phyloP scores from a whole-genome alignment of 805 yeast species.

The Yarrowia bubula region DNA sequence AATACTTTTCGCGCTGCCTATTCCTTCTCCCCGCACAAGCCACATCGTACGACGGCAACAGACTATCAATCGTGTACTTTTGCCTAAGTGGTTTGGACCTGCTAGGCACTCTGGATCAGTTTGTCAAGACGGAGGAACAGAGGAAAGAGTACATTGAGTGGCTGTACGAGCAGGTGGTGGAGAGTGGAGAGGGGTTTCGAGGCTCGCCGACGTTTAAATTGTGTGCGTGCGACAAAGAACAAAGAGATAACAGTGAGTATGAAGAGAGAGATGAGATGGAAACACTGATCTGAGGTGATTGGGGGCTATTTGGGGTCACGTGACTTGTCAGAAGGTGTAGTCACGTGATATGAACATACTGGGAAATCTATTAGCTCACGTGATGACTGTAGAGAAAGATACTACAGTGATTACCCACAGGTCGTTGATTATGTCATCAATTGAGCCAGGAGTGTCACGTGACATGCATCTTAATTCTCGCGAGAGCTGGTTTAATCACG shows the following conservation, averaged over 20 bases:
- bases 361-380: too few species aligned
- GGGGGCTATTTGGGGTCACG: too few species aligned
- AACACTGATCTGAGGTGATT: too few species aligned
- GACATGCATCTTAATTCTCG: background rate
- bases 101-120: conserved; percentile 40
- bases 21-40: conserved; percentile 52
- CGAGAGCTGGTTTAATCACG: too few species aligned
- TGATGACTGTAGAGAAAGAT: too few species aligned
- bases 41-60: conserved; percentile 67
- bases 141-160: conserved; percentile 40
- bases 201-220: conserved; percentile 51
- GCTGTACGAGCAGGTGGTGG: conserved; percentile 51
- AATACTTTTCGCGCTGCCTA: conserved; percentile 53
- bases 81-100: conserved; percentile 60
- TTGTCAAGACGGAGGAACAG: conserved; percentile 38
- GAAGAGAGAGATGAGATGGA: background rate
- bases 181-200: conserved; percentile 51
- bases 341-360: background rate
- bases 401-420: too few species aligned
- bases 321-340: background rate
- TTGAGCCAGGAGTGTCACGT: background rate
- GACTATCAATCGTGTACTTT: conserved; percentile 68
- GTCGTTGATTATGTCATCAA: background rate
- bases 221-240: background rate
- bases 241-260: background rate